These are phyloP conservation scores for Aphanomyces cochlioides DNA, from an alignment of 352 stramenopile species.

Conservation along the genomic window DNA sequence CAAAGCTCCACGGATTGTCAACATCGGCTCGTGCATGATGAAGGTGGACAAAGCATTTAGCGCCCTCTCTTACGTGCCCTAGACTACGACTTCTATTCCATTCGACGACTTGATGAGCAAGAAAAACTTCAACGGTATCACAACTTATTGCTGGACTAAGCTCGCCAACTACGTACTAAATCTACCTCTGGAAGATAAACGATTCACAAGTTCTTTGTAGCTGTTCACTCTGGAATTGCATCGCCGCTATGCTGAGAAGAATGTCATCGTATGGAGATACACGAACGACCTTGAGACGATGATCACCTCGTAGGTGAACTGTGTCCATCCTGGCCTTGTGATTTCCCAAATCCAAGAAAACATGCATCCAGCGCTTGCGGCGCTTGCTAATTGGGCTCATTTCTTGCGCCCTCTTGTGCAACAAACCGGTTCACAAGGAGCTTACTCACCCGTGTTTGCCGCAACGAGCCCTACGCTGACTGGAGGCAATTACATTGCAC, in stretches of 20 bases:
- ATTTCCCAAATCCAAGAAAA: constrained; percentile 30
- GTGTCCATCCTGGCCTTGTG: constrained; percentile 24
- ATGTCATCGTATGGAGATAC: constrained; percentile 7
- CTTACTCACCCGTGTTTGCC: constrained; percentile 29
- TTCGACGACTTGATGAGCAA: constrained; percentile 28
- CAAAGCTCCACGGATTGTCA: constrained; percentile 18
- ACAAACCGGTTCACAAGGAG: constrained; percentile 15
- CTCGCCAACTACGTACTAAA: constrained; percentile 24
- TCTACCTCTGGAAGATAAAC: neutral
- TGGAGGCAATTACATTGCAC: constrained; percentile 21
- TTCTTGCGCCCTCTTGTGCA: constrained; percentile 11
- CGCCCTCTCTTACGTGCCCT: neutral
- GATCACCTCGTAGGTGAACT: constrained; percentile 5
- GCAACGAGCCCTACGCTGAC: constrained; percentile 4
- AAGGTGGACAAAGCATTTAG: constrained; percentile 12
- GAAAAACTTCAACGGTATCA: constrained; percentile 15
- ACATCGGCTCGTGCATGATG: constrained; percentile 30
- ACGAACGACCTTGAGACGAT: too few relatives aligned
- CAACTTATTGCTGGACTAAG: constrained; percentile 25
- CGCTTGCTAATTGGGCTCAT: constrained; percentile 8
- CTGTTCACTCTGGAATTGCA: constrained; percentile 28
- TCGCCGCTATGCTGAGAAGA: constrained; percentile 20
- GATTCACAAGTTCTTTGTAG: neutral
- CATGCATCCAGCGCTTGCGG: constrained; percentile 22
- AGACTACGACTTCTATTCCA: neutral